Percentiles rank a stretch among this genome's conserved stretches.
These are phyloP conservation scores for Globisporangium paddicum DNA, from an alignment of 352 stramenopile species.

Conservation along the genomic window DNA sequence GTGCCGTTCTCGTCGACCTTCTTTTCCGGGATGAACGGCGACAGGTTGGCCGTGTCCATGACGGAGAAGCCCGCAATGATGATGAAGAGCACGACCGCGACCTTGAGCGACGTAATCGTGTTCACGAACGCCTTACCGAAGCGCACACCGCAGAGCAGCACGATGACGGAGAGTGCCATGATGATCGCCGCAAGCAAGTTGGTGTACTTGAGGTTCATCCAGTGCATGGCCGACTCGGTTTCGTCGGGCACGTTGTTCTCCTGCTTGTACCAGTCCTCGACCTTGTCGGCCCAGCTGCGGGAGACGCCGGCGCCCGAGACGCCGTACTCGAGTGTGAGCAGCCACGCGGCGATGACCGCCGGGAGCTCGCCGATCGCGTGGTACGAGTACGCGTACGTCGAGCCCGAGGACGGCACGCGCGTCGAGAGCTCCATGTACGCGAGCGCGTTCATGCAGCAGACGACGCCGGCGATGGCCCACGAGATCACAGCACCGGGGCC, in stretches of 20 bases:
- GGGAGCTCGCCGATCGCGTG: constrained; percentile 91
- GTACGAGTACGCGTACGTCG: constrained; percentile 92
- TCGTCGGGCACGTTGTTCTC: constrained; percentile 28
- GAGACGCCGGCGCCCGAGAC: constrained; percentile 88
- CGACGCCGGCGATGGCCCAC: constrained; percentile 77
- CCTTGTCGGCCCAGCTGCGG: constrained; percentile 90
- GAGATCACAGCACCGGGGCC: constrained; percentile 79
- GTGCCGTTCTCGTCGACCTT: neutral
- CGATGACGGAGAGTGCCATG: constrained; percentile 56
- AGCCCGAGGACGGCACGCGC: constrained; percentile 84
- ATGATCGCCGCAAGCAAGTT: constrained; percentile 67
- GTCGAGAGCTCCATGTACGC: constrained; percentile 90
- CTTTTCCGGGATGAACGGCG: constrained; percentile 59
- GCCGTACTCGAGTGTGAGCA: constrained; percentile 92
- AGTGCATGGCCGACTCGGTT: constrained; percentile 21
- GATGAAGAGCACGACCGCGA: constrained; percentile 90
- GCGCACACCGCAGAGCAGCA: constrained; percentile 80
- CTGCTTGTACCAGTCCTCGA: constrained; percentile 58
- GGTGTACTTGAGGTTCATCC: constrained; percentile 51
- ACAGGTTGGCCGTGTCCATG: constrained; percentile 80
- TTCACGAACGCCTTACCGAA: constrained; percentile 91
- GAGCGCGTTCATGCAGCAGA: constrained; percentile 77
- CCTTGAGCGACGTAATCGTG: constrained; percentile 79
- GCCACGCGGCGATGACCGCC: constrained; percentile 83
- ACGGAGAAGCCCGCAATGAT: constrained; percentile 82